A percentile compares a stretch with the other conserved stretches of the same genome.
phyloP scores from a whole-genome alignment of 2,329 filamentous ascomycete genomes.

The Sporothrix phasma region DNA sequence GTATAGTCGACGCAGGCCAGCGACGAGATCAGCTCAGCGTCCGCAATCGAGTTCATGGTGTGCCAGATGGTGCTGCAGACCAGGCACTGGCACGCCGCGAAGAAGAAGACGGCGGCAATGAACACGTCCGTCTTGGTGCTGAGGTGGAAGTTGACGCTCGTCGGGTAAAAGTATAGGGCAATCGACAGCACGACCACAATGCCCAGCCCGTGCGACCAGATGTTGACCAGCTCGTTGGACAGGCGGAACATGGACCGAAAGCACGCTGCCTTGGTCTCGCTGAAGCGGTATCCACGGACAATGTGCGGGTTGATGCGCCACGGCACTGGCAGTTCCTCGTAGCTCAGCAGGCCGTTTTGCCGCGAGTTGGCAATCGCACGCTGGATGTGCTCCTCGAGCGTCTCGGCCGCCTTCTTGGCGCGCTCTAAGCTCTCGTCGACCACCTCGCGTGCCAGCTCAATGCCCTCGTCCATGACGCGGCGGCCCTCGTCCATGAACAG shows the following conservation, averaged over 20 bases:
- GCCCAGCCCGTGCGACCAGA: slow-evolving; percentile 91
- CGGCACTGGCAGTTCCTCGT: slow-evolving; percentile 80
- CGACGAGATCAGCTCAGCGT: slow-evolving; percentile 78
- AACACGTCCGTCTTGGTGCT: slow-evolving; percentile 83
- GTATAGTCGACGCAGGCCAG: slow-evolving; percentile 99
- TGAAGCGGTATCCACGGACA: slow-evolving; percentile 82
- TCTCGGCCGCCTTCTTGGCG: slow-evolving; percentile 71
- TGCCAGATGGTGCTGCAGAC: slow-evolving; percentile 96
- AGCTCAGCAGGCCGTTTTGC: slow-evolving; percentile 73
- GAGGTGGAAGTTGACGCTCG: slow-evolving; percentile 72
- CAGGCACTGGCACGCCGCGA: slow-evolving; percentile 88
- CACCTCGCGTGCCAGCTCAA: slow-evolving; percentile 64
- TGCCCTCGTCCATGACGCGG: slow-evolving; percentile 68
- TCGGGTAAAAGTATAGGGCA: slow-evolving; percentile 93
- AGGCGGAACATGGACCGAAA: slow-evolving; percentile 71
- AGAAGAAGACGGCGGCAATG: slow-evolving; percentile 90
- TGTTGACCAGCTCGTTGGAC: slow-evolving; percentile 93
- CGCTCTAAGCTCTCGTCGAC: slow-evolving; percentile 73
- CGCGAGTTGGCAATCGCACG: slow-evolving; percentile 64
- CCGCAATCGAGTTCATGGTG: slow-evolving; percentile 95
- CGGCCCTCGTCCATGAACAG: slow-evolving; percentile 68
- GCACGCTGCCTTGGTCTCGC: slow-evolving; percentile 81
- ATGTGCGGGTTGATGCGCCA: slow-evolving; percentile 97
- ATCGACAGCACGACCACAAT: slow-evolving; percentile 79
- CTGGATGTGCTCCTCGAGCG: slow-evolving; percentile 75